Evolutionary conservation across 2,329 filamentous ascomycete species (phyloP).

Genomic region (Alternaria triticina): DNA sequence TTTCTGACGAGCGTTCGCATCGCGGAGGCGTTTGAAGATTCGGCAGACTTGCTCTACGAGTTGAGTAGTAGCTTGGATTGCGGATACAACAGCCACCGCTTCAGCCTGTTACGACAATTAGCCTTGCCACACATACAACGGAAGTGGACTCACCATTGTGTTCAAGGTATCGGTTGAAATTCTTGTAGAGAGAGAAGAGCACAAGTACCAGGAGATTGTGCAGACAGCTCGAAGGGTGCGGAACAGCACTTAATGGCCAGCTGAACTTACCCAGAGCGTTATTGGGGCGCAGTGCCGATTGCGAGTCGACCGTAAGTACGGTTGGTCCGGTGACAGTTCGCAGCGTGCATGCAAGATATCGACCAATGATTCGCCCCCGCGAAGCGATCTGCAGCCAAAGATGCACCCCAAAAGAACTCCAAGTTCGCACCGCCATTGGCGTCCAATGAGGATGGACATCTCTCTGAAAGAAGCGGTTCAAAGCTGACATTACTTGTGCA

Average conservation of each 20-base stretch:
- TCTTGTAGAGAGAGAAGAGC: no score
- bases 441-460: background rate
- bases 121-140: background rate
- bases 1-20: slow-evolving; percentile 20
- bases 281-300: slow-evolving; percentile 3
- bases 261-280: background rate
- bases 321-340: slow-evolving; percentile 4
- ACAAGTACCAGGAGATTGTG: background rate
- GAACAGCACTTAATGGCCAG: background rate
- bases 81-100: background rate
- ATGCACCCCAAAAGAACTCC: background rate
- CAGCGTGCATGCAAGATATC: slow-evolving; percentile 1
- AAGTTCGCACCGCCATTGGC: background rate
- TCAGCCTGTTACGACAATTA: background rate
- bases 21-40: slow-evolving; percentile 15
- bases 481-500: background rate
- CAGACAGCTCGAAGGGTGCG: background rate
- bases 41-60: slow-evolving; percentile 16
- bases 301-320: background rate
- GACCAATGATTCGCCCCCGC: background rate
- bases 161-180: background rate
- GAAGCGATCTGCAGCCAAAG: slow-evolving; percentile 5
- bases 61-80: slow-evolving; percentile 3
- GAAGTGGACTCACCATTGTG: background rate
- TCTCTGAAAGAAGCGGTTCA: background rate